Conservation (phyloP, 345 rosid genomes). For the Populus euphratica region DNA sequence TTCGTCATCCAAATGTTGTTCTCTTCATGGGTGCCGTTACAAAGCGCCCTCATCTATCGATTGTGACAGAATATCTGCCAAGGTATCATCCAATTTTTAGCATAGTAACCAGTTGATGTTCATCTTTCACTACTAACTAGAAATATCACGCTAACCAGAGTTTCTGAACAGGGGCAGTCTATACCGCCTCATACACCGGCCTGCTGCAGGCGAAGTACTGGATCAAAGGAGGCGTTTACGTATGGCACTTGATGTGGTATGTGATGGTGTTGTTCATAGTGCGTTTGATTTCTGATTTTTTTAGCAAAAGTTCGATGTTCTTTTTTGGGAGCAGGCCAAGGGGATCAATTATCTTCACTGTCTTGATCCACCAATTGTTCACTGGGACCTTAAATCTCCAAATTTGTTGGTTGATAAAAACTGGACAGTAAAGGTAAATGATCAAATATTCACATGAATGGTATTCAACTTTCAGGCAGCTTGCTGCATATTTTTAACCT, state of each 20-base stretch:
- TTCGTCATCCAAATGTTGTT: slow-evolving; percentile 95
- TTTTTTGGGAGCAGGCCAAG: slow-evolving; percentile 69
- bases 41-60: slow-evolving; percentile 76
- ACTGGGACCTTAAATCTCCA: slow-evolving; percentile 97
- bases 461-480: background rate
- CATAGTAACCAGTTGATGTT: background rate
- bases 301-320: slow-evolving; percentile 5
- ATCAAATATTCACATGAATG: background rate
- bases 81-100: slow-evolving; percentile 41
- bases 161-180: slow-evolving; percentile 77
- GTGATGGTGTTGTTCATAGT: slow-evolving; percentile 19
- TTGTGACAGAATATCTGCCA: slow-evolving; percentile 88
- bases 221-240: slow-evolving; percentile 86
- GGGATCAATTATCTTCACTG: slow-evolving; percentile 93
- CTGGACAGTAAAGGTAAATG: slow-evolving; percentile 85
- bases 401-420: slow-evolving; percentile 92
- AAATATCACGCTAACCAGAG: background rate
- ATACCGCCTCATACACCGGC: slow-evolving; percentile 82
- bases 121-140: background rate
- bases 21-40: slow-evolving; percentile 99
- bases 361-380: slow-evolving; percentile 85
- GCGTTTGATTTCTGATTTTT: background rate
- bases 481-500: background rate
- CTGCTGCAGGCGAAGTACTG: slow-evolving; percentile 72
- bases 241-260: slow-evolving; percentile 92